phyloP scores from a whole-genome alignment of 305 asterid genomes.

The Stenogyne calaminthoides region DNA sequence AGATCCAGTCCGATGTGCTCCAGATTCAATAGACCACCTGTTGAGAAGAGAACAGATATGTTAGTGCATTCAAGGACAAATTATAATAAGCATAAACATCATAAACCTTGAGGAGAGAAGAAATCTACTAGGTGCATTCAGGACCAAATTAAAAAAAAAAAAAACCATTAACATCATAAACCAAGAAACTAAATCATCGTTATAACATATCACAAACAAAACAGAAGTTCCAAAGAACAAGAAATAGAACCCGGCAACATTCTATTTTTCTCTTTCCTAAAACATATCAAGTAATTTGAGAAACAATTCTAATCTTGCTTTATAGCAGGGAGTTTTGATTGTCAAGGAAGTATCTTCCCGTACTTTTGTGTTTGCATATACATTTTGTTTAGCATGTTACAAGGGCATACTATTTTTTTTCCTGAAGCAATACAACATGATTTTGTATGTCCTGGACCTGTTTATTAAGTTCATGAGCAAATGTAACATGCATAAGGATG shows the following conservation, averaged over 20 bases:
- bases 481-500: not conserved
- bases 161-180: constrained; percentile 19
- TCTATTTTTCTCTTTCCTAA: not conserved
- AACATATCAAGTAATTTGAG: not conserved
- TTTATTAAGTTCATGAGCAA: not conserved
- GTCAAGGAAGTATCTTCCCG: not conserved
- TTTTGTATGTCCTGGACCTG: not conserved
- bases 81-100: constrained; percentile 17
- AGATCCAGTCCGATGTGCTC: constrained; percentile 74
- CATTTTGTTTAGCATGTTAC: not conserved
- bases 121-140: constrained; percentile 12
- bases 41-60: constrained; percentile 20
- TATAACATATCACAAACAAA: not conserved
- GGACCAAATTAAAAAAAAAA: not conserved
- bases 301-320: not conserved
- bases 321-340: not conserved
- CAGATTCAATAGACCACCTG: constrained; percentile 95
- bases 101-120: constrained; percentile 6
- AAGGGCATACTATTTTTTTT: not conserved
- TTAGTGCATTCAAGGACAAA: constrained; percentile 20
- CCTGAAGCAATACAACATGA: not conserved
- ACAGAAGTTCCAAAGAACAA: constrained; percentile 18
- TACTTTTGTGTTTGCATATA: not conserved
- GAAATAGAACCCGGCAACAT: not conserved
- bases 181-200: not conserved